Evolutionary conservation across 2,329 filamentous ascomycete genomes (phyloP).

Genomic region (Biscogniauxia marginata): DNA sequence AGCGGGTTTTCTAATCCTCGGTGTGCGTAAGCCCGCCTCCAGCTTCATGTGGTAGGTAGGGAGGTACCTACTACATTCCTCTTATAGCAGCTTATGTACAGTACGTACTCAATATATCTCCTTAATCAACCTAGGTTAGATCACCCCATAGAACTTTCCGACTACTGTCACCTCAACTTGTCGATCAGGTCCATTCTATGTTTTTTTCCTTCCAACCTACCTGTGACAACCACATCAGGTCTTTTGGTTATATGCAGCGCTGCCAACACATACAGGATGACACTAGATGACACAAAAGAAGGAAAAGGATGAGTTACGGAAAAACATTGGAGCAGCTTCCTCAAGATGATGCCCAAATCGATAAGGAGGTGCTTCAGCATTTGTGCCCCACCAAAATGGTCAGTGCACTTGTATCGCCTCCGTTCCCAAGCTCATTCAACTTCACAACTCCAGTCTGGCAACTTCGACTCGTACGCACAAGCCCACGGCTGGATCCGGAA

Average conservation of each 20-base stretch:
- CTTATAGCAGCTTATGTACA: too few relatives aligned
- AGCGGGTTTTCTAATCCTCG: too few relatives aligned
- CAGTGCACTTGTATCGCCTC: background rate
- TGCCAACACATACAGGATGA: background rate
- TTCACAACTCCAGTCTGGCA: background rate
- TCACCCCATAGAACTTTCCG: background rate
- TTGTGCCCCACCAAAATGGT: background rate
- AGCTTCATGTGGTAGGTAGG: too few relatives aligned
- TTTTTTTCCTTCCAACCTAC: background rate
- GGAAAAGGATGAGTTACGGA: background rate
- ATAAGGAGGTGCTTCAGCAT: background rate
- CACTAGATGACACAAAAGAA: background rate
- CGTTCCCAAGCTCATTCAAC: conserved; percentile 4
- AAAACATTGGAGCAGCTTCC: background rate
- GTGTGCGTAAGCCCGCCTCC: too few relatives aligned
- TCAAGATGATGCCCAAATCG: background rate
- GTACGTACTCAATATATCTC: background rate
- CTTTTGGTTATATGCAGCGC: background rate
- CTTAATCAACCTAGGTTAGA: background rate
- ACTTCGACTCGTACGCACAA: background rate
- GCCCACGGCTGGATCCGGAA: background rate
- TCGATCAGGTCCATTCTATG: background rate
- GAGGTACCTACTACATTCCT: too few relatives aligned
- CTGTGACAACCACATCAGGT: background rate
- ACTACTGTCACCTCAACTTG: background rate